Evolutionary conservation across 2,329 filamentous ascomycete genomes (phyloP), one percentile per base, ranked within the genome.

Genomic region (Hypoxylon sp.): DNA sequence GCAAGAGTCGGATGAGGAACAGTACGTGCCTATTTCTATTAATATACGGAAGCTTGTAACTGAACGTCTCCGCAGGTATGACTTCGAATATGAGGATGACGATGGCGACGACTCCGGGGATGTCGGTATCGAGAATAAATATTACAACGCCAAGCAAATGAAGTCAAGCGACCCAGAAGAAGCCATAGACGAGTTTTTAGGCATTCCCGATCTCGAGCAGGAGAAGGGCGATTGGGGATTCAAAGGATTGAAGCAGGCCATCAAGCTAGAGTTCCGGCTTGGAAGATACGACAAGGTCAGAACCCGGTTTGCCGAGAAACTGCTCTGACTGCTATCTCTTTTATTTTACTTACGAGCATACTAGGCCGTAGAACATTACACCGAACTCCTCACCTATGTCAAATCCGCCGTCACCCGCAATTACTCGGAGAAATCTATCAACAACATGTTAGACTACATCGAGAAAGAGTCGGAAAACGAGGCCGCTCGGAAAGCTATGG

Each of bases 181-280:
- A 74, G 96, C 96, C 1, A 92, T 99, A 62, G 89, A 91, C 37
- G 95, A 98, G 79, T 99, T 99, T 76, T 84, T 98, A n/a, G 92
- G 90, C 33, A 91, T 99, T 70, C 94, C 94, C 4, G 85, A 88
- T 13, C 81, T 98, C 50, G 95, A 99, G 80, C 83, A 90, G 59
- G 94, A 97, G 79, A 99, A 98, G 83, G 94, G 94, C 67, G 95
- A 99, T 80, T 98, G 95, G 96, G 96, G 96, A 0, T 99, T 99
- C 86, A 99, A 98, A 81, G 95, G 94, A 3, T 80, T 98, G 72
- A 99, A 99, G 82, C 96, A 99, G 80, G 96, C 96, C 1, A 98
- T 98, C 80, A 99, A 99, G 82, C 86, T 98, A 1, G 94, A 98
- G 79, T 98, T 97, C 82, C 94, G 92, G 81, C 87, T 97, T n/a